A percentile compares a stretch with the other conserved stretches of the same genome.
These are phyloP conservation scores for Vitis amurensis DNA, from an alignment of 164 flowering plant genomes.

Conservation along the genomic window DNA sequence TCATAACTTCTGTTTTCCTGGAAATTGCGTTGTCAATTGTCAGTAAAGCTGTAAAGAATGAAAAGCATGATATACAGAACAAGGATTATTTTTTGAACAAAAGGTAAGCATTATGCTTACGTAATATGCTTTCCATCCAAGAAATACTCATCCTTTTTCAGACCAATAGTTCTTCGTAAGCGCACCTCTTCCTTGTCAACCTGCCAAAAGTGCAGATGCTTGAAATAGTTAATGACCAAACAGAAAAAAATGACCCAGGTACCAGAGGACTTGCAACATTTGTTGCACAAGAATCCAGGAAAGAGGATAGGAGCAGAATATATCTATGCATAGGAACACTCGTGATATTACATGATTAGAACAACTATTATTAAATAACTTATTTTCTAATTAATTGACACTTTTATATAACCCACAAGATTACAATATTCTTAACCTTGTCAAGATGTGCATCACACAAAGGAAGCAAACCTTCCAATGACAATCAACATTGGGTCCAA, in stretches of 20 bases:
- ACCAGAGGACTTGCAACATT: background rate
- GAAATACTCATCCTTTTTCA: conserved; percentile 95
- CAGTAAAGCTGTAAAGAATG: background rate
- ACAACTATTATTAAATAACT: too few species aligned
- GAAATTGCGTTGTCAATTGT: conserved; percentile 12
- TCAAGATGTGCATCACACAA: too few species aligned
- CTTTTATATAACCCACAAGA: too few species aligned
- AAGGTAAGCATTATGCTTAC: conserved; percentile 35
- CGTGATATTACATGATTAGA: background rate
- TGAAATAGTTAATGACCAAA: background rate
- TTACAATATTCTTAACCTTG: too few species aligned
- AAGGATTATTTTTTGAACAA: background rate
- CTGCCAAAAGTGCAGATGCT: conserved; percentile 28
- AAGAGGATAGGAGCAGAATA: background rate
- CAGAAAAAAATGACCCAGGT: background rate
- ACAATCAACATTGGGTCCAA: too few species aligned
- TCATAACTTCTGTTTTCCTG: conserved; percentile 98
- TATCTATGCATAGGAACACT: background rate
- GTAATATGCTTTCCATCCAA: conserved; percentile 97
- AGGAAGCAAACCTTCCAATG: too few species aligned
- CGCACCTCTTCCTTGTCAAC: conserved; percentile 98
- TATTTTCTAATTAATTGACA: too few species aligned
- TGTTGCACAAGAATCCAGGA: background rate
- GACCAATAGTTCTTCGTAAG: conserved; percentile 84
- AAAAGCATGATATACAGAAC: background rate